Evolutionary conservation across 2,329 filamentous ascomycete species (phyloP).

Genomic region (Zymoseptoria tritici): DNA sequence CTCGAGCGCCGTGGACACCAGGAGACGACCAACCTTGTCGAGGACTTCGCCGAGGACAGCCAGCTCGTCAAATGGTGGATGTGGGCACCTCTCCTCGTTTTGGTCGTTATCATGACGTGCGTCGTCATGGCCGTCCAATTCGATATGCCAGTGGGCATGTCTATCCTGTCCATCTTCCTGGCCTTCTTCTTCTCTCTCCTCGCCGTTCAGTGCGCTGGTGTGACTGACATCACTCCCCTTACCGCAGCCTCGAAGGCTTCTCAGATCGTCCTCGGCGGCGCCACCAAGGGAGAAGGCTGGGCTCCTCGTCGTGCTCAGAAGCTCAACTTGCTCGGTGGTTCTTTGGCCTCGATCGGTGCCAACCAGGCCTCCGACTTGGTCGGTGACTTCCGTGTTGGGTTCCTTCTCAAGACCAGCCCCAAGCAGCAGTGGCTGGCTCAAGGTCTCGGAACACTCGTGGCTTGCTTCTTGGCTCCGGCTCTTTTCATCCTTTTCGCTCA

Average conservation of each 20-base stretch:
- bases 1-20: slow-evolving; percentile 41
- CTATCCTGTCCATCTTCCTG: slow-evolving; percentile 49
- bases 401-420: slow-evolving; percentile 58
- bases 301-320: slow-evolving; percentile 48
- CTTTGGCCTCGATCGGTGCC: slow-evolving; percentile 35
- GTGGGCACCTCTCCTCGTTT: slow-evolving; percentile 43
- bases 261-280: slow-evolving; percentile 60
- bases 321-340: slow-evolving; percentile 59
- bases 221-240: slow-evolving; percentile 53
- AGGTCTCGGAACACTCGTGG: slow-evolving; percentile 53
- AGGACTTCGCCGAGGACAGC: slow-evolving; percentile 43
- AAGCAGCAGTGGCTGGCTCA: slow-evolving; percentile 61
- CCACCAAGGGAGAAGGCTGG: slow-evolving; percentile 50
- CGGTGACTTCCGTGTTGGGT: slow-evolving; percentile 60
- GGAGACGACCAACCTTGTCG: too few species aligned
- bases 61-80: slow-evolving; percentile 48
- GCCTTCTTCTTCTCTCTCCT: slow-evolving; percentile 57
- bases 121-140: slow-evolving; percentile 46
- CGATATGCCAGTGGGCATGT: slow-evolving; percentile 51
- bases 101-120: slow-evolving; percentile 44
- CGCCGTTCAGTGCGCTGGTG: slow-evolving; percentile 51
- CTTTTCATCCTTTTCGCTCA: slow-evolving; percentile 61
- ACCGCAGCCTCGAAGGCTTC: slow-evolving; percentile 62
- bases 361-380: slow-evolving; percentile 44
- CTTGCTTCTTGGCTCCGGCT: slow-evolving; percentile 59